Percentiles rank a stretch among this genome's conserved stretches.
These are phyloP conservation scores for Scheffersomyces segobiensis DNA, from an alignment of 1,139 yeast species.

Conservation along the genomic window DNA sequence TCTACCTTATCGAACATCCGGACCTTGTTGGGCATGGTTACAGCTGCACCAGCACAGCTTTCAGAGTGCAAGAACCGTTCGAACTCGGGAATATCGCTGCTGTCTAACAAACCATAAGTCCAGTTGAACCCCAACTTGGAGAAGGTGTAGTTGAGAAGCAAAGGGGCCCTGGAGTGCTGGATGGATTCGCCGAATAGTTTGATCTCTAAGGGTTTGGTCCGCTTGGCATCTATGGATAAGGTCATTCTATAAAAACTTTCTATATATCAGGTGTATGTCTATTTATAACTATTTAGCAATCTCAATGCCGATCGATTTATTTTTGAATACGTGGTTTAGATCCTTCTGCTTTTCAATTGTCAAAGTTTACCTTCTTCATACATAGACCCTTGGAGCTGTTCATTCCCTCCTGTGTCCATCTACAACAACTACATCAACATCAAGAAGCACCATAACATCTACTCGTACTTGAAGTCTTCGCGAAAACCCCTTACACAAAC, in stretches of 20 bases:
- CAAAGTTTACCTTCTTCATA: background rate
- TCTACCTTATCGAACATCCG: slow-evolving; percentile 24
- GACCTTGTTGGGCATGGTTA: slow-evolving; percentile 31
- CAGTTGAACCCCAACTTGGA: slow-evolving; percentile 15
- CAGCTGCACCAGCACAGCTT: slow-evolving; percentile 24
- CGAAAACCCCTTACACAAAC: background rate
- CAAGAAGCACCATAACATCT: background rate
- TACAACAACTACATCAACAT: background rate
- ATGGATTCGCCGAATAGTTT: slow-evolving; percentile 17
- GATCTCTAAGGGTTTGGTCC: background rate
- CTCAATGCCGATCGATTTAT: background rate
- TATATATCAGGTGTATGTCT: background rate
- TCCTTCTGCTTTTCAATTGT: too few species aligned
- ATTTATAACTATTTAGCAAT: background rate
- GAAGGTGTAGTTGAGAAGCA: slow-evolving; percentile 19
- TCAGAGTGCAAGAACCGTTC: slow-evolving; percentile 11
- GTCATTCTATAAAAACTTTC: background rate
- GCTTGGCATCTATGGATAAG: background rate
- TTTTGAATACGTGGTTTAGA: too few species aligned
- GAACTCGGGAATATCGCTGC: slow-evolving; percentile 16
- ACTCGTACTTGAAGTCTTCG: too few species aligned
- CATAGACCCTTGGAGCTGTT: background rate
- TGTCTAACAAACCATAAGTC: slow-evolving; percentile 19
- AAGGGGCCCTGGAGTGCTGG: slow-evolving; percentile 20
- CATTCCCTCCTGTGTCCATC: background rate